Evolutionary conservation across 2,329 filamentous ascomycete genomes (phyloP), one percentile per base, ranked within the genome.

Genomic region (Aspergillus sp.): DNA sequence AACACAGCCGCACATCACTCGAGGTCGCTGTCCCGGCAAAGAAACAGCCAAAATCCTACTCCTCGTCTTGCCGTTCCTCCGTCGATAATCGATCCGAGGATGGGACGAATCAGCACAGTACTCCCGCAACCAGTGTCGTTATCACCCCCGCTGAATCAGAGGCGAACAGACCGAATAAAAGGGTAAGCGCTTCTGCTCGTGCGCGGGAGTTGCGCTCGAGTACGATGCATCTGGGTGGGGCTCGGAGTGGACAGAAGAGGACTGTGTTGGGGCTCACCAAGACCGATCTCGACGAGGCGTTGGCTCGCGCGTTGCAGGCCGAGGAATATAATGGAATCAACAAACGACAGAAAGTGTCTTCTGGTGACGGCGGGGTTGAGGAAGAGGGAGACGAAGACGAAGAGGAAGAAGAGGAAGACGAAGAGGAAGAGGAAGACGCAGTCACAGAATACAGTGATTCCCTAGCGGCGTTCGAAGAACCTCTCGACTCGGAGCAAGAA

Each of bases 61-160:
- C 58, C 5, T 57, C 65, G 1, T 63, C 63, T 34, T 67, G 72
- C 28, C 56, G 69, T 4, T 70, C 68, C 26, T 72, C 71, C 2
- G 52, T 62, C 29, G 65, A 66, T 4, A 65, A 66, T 32, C 61
- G 61, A 7, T 63, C 65, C 29, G 61, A 70, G 45, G 71, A 71
- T 45, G 68, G 69, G 4, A 75, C 69, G 1, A 19, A 19, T 19
- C 19, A 19, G 7, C 69, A 71, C 34, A 80, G 79, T 48, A 85
- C 82, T 3, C 81, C 81, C 4, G 77, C 72, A 34, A 85, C 82
- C 19, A 83, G 79, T 61, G 71, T 74, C 45, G 68, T 72, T 41
- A 71, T 69, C 12, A 83, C 80, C 7, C 80, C 79, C 3, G 72
- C 69, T 26, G 67, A 71, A 27, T 71, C 71, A 9, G 61, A 66